A percentile compares a stretch with the other conserved stretches of the same genome.
Conservation (phyloP, 1,284 basidiomycete genomes). For the Hemileccinum hortonii region DNA sequence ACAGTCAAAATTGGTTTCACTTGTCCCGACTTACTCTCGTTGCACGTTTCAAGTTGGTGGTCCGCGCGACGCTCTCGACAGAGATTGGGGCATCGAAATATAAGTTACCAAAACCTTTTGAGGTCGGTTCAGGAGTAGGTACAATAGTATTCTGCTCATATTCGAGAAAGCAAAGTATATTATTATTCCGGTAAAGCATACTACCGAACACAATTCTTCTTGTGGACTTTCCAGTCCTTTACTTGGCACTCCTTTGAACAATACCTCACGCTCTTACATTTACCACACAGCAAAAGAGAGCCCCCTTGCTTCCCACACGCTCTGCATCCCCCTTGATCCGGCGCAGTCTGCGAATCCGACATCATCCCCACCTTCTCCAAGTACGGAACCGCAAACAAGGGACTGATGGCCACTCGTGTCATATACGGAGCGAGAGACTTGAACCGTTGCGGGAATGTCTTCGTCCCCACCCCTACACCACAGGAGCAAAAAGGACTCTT, state of each 20-base stretch:
- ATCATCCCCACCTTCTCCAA: constrained; percentile 36
- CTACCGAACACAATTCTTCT: constrained; percentile 22
- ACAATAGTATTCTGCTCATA: too few relatives aligned
- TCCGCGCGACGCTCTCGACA: too few relatives aligned
- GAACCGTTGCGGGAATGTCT: constrained; percentile 26
- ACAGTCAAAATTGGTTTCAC: too few relatives aligned
- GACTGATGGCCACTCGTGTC: constrained; percentile 48
- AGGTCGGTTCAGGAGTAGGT: too few relatives aligned
- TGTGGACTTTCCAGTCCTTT: constrained; percentile 46
- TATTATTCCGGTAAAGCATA: not conserved
- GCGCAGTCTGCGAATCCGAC: not conserved
- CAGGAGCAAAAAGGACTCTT: constrained; percentile 48
- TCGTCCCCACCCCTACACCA: constrained; percentile 43
- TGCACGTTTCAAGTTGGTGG: too few relatives aligned
- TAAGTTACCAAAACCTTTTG: too few relatives aligned
- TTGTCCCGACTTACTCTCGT: too few relatives aligned
- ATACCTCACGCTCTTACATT: constrained; percentile 41
- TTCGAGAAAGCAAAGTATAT: not conserved
- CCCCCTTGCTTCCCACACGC: constrained; percentile 32
- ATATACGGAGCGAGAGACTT: constrained; percentile 37
- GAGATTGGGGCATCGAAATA: too few relatives aligned
- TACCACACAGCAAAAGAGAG: constrained; percentile 29
- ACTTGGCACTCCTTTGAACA: constrained; percentile 47
- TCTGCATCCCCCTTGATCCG: constrained; percentile 15
- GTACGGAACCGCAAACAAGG: constrained; percentile 47